Conservation (phyloP, 371 early-diverging fungal species). For the Mortierella sp. region DNA sequence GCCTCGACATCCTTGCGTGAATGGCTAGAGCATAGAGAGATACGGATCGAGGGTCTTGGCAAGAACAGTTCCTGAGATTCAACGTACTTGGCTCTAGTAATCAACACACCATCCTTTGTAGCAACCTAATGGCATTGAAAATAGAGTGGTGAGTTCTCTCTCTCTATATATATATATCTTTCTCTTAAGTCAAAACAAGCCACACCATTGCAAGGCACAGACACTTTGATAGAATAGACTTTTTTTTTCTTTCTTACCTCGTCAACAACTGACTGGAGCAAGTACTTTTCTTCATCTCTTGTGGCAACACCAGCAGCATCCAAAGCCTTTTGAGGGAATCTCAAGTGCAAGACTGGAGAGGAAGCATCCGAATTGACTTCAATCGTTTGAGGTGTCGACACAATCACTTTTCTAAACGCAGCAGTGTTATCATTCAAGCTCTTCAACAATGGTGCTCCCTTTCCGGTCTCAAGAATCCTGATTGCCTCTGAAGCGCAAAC, state of each 20-base stretch:
- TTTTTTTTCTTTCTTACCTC: no score
- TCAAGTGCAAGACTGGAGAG: constrained; percentile 80
- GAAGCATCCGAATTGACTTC: constrained; percentile 62
- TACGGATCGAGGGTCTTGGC: constrained; percentile 87
- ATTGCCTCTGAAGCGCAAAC: constrained; percentile 92
- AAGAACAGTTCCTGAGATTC: constrained; percentile 82
- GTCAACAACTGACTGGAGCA: constrained; percentile 88
- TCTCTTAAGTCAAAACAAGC: not conserved
- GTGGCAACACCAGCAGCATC: constrained; percentile 57
- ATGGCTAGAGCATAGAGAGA: constrained; percentile 82
- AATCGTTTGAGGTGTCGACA: constrained; percentile 19
- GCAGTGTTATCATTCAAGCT: constrained; percentile 41
- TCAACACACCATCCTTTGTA: constrained; percentile 81
- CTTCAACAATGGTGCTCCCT: constrained; percentile 49
- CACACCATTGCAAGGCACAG: not conserved
- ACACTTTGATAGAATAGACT: not conserved
- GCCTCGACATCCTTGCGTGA: constrained; percentile 88
- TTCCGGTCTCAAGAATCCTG: constrained; percentile 65
- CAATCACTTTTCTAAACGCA: constrained; percentile 42
- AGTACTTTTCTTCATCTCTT: constrained; percentile 70
- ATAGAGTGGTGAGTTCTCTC: no score
- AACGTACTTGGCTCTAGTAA: constrained; percentile 91
- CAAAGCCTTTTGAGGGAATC: constrained; percentile 66
- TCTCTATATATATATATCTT: no score
- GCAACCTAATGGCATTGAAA: constrained; percentile 50